These are phyloP conservation scores for Bruguiera sexangula DNA, from an alignment of 345 rosid genomes.

Conservation along the genomic window DNA sequence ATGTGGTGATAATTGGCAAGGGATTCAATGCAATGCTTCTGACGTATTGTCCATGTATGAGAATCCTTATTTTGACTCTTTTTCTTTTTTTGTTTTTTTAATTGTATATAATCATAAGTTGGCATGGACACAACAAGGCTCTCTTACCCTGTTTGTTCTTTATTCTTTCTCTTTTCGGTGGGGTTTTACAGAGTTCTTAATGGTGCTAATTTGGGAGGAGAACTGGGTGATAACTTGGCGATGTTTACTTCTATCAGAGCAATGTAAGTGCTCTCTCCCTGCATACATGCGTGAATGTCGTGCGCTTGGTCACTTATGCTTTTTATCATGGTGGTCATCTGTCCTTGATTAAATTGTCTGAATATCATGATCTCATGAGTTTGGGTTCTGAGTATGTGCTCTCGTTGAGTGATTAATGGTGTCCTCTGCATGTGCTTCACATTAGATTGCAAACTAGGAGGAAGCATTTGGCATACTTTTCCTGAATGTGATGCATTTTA, in stretches of 20 bases:
- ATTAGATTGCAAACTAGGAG: too few species aligned
- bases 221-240: conserved; percentile 66
- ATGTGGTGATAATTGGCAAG: conserved; percentile 92
- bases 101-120: neutral
- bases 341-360: too few species aligned
- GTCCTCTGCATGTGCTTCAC: too few species aligned
- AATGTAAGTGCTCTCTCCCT: conserved; percentile 50
- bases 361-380: too few species aligned
- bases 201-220: conserved; percentile 93
- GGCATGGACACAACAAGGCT: too few species aligned
- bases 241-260: conserved; percentile 62
- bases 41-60: conserved; percentile 52
- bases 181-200: conserved; percentile 54
- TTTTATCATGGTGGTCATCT: too few species aligned
- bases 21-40: conserved; percentile 65
- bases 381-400: too few species aligned
- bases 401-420: too few species aligned
- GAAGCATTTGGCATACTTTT: too few species aligned
- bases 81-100: neutral
- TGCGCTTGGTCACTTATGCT: too few species aligned
- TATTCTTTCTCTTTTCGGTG: neutral
- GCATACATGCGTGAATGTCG: too few species aligned
- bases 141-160: neutral
- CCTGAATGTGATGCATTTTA: too few species aligned
- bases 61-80: neutral